A percentile compares a stretch with the other conserved stretches of the same genome.
These are phyloP conservation scores for Wickerhamomyces queroliae DNA, from an alignment of 805 yeast species.

Conservation along the genomic window DNA sequence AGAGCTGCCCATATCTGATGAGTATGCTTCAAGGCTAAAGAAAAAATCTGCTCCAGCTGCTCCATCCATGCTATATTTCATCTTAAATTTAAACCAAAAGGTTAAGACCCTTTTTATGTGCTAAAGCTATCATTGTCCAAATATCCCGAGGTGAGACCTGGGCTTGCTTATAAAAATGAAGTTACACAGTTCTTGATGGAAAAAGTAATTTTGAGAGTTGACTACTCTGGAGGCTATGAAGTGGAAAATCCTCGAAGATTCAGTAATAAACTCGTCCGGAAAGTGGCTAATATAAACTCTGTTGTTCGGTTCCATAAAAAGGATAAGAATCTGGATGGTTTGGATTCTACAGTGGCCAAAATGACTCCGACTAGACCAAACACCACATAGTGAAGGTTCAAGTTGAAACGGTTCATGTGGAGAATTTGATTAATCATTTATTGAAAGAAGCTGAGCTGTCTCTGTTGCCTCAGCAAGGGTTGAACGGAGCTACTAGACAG, in stretches of 20 bases:
- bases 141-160: conserved; percentile 51
- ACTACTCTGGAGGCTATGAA: conserved; percentile 85
- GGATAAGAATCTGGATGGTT: conserved; percentile 17
- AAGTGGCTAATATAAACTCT: conserved; percentile 87
- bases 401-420: conserved; percentile 45
- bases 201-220: conserved; percentile 74
- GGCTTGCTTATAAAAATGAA: conserved; percentile 51
- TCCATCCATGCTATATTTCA: too few species aligned
- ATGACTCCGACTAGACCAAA: conserved; percentile 4
- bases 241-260: conserved; percentile 88
- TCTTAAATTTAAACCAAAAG: conserved; percentile 57
- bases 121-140: conserved; percentile 50
- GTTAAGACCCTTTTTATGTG: conserved; percentile 70
- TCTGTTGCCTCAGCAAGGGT: conserved; percentile 66
- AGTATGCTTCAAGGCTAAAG: too few species aligned
- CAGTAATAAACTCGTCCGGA: conserved; percentile 84
- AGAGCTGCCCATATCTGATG: too few species aligned
- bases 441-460: conserved; percentile 59
- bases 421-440: conserved; percentile 56
- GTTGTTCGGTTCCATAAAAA: conserved; percentile 66
- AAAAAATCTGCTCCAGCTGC: too few species aligned
- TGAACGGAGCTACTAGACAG: conserved; percentile 63
- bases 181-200: conserved; percentile 53
- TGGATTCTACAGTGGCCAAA: neutral
- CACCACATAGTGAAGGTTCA: conserved; percentile 14